Conservation (phyloP, 257 asterid genomes). For the Fraxinus pennsylvanica region DNA sequence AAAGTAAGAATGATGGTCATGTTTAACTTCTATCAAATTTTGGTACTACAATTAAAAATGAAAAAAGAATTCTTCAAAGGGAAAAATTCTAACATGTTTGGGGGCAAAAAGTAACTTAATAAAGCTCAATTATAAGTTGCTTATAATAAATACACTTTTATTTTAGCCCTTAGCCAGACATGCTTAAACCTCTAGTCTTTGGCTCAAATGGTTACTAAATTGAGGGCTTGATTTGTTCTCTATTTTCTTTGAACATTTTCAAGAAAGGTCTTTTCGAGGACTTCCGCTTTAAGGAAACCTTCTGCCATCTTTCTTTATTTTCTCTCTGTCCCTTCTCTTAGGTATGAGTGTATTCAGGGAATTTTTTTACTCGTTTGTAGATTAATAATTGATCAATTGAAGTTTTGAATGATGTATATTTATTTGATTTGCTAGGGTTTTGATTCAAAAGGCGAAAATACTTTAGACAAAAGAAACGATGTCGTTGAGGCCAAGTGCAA, state of each 20-base stretch:
- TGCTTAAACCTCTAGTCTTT: too few relatives aligned
- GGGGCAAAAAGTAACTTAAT: too few relatives aligned
- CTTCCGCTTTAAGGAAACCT: not conserved
- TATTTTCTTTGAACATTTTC: not conserved
- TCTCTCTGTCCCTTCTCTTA: not conserved
- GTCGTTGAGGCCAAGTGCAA: conserved; percentile 88
- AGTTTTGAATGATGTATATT: not conserved
- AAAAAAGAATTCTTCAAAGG: too few relatives aligned
- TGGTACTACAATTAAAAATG: too few relatives aligned
- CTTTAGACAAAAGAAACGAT: conserved; percentile 37
- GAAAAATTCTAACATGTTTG: too few relatives aligned
- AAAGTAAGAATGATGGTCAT: too few relatives aligned
- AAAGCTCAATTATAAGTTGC: too few relatives aligned
- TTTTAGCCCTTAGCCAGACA: not conserved
- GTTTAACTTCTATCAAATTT: too few relatives aligned
- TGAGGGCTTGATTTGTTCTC: not conserved
- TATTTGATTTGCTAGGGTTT: not conserved
- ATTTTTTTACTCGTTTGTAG: not conserved
- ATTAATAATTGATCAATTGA: not conserved
- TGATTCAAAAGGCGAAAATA: not conserved
- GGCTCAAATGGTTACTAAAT: too few relatives aligned
- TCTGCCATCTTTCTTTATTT: conserved; percentile 8
- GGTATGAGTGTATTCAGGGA: not conserved
- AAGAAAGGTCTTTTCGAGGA: not conserved
- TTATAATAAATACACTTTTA: too few relatives aligned